These are phyloP conservation scores for Cutaneotrichosporon sp. DNA, from an alignment of 1,284 basidiomycete genomes.

Conservation along the genomic window DNA sequence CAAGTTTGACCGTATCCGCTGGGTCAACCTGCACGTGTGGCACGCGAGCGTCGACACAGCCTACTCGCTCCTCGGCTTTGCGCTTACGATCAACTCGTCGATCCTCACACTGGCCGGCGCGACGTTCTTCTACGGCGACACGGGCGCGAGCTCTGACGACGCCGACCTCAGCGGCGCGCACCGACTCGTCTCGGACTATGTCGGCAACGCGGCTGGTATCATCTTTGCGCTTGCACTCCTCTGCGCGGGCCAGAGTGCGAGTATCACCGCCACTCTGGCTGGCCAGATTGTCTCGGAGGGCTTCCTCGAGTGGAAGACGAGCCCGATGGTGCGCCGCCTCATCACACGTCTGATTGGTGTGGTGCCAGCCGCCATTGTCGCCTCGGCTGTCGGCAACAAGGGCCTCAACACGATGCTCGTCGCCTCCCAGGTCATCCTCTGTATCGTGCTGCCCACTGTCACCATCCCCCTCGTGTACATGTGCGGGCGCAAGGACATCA, in stretches of 20 bases:
- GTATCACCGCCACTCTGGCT: constrained; percentile 87
- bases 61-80: constrained; percentile 68
- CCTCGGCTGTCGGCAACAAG: constrained; percentile 67
- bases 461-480: constrained; percentile 76
- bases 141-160: constrained; percentile 50
- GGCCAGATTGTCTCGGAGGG: constrained; percentile 93
- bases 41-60: constrained; percentile 64
- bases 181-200: constrained; percentile 64
- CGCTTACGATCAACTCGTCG: constrained; percentile 81
- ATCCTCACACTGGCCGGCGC: constrained; percentile 62
- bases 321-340: constrained; percentile 76
- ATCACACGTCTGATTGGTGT: constrained; percentile 82
- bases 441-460: constrained; percentile 85
- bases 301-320: constrained; percentile 85
- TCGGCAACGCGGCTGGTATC: constrained; percentile 73
- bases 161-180: constrained; percentile 83
- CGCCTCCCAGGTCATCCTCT: constrained; percentile 82
- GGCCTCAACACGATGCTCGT: constrained; percentile 84
- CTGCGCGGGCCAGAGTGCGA: constrained; percentile 85
- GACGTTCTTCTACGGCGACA: constrained; percentile 68
- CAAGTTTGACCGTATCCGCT: constrained; percentile 61
- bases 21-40: constrained; percentile 72
- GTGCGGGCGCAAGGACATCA: constrained; percentile 68
- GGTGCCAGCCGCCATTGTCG: constrained; percentile 81
- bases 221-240: constrained; percentile 85